A percentile compares a stretch with the other conserved stretches of the same genome.
These are phyloP conservation scores for Kickxella alabastrina DNA, from an alignment of 192 early-diverging fungal genomes.

Conservation along the genomic window DNA sequence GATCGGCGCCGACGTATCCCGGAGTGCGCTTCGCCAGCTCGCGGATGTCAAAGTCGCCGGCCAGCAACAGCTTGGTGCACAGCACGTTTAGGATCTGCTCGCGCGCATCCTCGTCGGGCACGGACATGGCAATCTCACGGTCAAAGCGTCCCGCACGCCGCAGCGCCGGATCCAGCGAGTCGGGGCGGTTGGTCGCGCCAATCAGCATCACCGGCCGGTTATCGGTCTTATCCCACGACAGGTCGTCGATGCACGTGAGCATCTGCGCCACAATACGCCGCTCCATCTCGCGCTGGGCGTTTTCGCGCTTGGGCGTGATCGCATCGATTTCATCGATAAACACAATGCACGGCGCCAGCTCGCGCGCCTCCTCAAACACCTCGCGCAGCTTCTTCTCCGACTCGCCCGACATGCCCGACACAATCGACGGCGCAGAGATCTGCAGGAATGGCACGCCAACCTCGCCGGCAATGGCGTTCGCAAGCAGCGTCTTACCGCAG, in stretches of 20 bases:
- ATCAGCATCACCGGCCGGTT: slow-evolving; percentile 86
- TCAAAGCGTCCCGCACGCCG: slow-evolving; percentile 85
- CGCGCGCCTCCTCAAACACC: slow-evolving; percentile 93
- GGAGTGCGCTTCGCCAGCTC: slow-evolving; percentile 88
- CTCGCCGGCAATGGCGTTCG: slow-evolving; percentile 96
- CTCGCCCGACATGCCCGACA: slow-evolving; percentile 98
- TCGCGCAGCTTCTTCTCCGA: slow-evolving; percentile 97
- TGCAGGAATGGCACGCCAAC: slow-evolving; percentile 85
- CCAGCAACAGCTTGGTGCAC: slow-evolving; percentile 63
- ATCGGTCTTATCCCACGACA: slow-evolving; percentile 85
- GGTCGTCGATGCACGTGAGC: slow-evolving; percentile 91
- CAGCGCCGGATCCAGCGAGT: slow-evolving; percentile 78
- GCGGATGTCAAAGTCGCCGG: slow-evolving; percentile 75
- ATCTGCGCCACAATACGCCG: slow-evolving; percentile 94
- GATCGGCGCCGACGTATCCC: slow-evolving; percentile 97
- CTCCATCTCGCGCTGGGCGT: slow-evolving; percentile 90
- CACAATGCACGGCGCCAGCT: slow-evolving; percentile 81
- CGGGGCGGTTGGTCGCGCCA: slow-evolving; percentile 88
- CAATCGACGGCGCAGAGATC: slow-evolving; percentile 90
- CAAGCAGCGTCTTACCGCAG: too few relatives aligned
- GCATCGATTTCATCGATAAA: slow-evolving; percentile 99
- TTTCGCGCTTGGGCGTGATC: slow-evolving; percentile 79
- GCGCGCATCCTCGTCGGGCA: slow-evolving; percentile 86
- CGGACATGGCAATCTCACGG: slow-evolving; percentile 78
- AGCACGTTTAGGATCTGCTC: slow-evolving; percentile 54